A percentile compares a stretch with the other conserved stretches of the same genome.
These are phyloP conservation scores for Phytophthora europaea DNA, from an alignment of 352 stramenopile species.

Conservation along the genomic window DNA sequence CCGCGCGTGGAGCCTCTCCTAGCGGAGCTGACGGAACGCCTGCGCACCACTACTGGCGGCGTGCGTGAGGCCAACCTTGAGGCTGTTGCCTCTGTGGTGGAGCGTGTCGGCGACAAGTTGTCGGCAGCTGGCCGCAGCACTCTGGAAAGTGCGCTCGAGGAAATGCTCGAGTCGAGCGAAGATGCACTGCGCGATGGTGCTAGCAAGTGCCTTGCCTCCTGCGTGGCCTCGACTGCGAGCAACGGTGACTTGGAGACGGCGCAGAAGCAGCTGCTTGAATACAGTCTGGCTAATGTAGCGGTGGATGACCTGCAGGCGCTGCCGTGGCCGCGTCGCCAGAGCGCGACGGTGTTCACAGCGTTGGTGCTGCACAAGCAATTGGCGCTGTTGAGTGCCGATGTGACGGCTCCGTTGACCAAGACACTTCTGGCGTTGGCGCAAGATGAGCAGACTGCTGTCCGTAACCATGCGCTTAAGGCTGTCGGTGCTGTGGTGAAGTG, in stretches of 20 bases:
- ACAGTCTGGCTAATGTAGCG: conserved; percentile 56
- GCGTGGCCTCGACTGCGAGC: conserved; percentile 60
- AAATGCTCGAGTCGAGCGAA: conserved; percentile 73
- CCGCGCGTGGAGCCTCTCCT: conserved; percentile 97
- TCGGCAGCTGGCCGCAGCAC: conserved; percentile 54
- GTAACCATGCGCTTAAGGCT: conserved; percentile 61
- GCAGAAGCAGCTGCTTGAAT: conserved; percentile 49
- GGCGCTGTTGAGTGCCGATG: conserved; percentile 38
- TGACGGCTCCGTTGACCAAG: conserved; percentile 34
- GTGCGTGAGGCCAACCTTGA: conserved; percentile 86
- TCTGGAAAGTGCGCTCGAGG: conserved; percentile 73
- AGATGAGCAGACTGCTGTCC: conserved; percentile 79
- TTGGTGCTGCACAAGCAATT: conserved; percentile 62
- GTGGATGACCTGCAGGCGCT: conserved; percentile 50
- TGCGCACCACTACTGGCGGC: conserved; percentile 68
- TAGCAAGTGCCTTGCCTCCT: conserved; percentile 73
- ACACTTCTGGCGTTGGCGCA: conserved; percentile 56
- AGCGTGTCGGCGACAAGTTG: conserved; percentile 78
- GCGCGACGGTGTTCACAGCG: conserved; percentile 66
- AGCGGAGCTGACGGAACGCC: conserved; percentile 94
- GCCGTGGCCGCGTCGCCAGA: conserved; percentile 71
- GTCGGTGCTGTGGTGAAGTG: conserved; percentile 70
- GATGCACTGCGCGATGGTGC: conserved; percentile 73
- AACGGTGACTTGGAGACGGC: conserved; percentile 40
- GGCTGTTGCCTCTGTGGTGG: conserved; percentile 71